Evolutionary conservation across 768 basidiomycete species (phyloP), one percentile per base, ranked within the genome.

Genomic region (Bullera alba): DNA sequence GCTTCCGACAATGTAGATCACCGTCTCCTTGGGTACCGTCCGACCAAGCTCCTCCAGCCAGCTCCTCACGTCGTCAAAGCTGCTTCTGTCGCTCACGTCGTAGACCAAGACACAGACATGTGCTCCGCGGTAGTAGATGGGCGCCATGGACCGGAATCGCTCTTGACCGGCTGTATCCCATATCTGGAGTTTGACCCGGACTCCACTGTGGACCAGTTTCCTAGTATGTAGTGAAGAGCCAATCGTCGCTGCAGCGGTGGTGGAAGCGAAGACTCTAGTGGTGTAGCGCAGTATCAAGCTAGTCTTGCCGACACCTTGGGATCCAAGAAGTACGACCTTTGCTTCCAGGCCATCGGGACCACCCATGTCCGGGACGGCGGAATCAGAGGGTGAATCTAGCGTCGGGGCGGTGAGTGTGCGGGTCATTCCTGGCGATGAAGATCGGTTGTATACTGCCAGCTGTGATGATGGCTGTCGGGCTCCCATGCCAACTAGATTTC

Each of bases 131-230:
- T 70, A 70, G 48, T 67, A 70, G 25, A 70, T 65, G 15, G 69
- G 65, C 15, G 69, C 65, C 61, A 70, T 63, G 2, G 61, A 63
- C n/a, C 65, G 38, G 48, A 68, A 71, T 10, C 67, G 41, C 39
- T 71, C 70, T 47, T 69, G 67, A n/a, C 70, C 70, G 6, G 70
- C 70, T 10, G 70, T 69, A 42, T 71, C 70, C 70, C 70, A 71
- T 8, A 71, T 67, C 43, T 69, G 67, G 12, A 69, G 48, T 27
- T 65, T 61, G 1, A 71, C 56, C 27, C 59, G 39, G 4, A 58
- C 53, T 19, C 69, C 69, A n/a, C 51, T 47, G 27, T 69, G 65
- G 5, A 64, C 56, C n/a, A 65, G 53, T 43, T 71, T 71, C 21
- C 69, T 43, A 0, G 69, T 67, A 39, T 61, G 59, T 3, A 71